Evolutionary conservation across 352 stramenopile species (phyloP).

Genomic region (Bremia lactucae): DNA sequence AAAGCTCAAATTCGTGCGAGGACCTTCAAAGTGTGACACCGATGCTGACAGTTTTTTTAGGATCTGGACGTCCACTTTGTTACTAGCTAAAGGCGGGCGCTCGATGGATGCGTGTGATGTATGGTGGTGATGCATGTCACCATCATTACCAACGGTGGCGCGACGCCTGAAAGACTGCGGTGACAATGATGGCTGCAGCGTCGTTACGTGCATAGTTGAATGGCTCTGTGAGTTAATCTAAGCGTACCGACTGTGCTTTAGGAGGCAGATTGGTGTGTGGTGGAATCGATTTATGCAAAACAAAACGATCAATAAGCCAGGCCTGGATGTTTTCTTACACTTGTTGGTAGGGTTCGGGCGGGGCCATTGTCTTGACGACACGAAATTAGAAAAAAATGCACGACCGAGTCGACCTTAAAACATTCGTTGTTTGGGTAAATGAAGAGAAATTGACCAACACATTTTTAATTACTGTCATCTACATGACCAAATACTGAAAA

Average conservation of each 20-base stretch:
- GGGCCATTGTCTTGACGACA: too few relatives aligned
- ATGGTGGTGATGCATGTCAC: conserved; percentile 12
- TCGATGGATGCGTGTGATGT: conserved; percentile 29
- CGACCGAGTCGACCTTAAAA: too few relatives aligned
- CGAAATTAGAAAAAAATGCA: too few relatives aligned
- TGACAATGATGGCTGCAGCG: conserved; percentile 31
- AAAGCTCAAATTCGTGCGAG: conserved; percentile 66
- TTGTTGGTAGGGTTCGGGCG: too few relatives aligned
- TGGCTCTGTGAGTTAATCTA: conserved; percentile 23
- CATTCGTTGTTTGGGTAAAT: too few relatives aligned
- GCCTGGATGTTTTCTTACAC: too few relatives aligned
- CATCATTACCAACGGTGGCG: conserved; percentile 29
- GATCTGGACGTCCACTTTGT: conserved; percentile 62
- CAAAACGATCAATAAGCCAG: too few relatives aligned
- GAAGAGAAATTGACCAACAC: too few relatives aligned
- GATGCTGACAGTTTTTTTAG: conserved; percentile 72
- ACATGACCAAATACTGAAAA: too few relatives aligned
- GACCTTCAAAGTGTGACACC: conserved; percentile 54
- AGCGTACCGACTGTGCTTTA: background rate
- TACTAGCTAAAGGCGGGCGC: conserved; percentile 16
- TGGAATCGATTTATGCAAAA: too few relatives aligned
- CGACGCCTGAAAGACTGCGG: conserved; percentile 30
- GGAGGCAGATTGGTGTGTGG: conserved; percentile 3
- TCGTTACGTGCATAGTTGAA: conserved; percentile 25
- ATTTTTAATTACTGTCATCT: too few relatives aligned